Evolutionary conservation across 371 early-diverging fungal species (phyloP).

Genomic region (Conidiobolus coronatus): DNA sequence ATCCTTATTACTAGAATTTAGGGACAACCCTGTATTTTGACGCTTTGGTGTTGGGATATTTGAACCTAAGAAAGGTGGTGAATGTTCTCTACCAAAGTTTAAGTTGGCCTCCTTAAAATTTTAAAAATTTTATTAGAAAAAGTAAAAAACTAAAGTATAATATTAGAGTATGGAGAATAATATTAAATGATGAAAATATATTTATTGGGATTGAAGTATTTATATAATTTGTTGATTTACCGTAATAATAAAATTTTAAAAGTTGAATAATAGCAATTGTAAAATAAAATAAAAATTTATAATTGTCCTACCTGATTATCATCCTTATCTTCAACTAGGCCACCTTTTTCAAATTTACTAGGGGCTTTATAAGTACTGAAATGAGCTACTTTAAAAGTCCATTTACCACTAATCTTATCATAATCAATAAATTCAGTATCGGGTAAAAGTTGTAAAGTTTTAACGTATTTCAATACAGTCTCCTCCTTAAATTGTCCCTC

Average conservation of each 20-base stretch:
- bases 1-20: conserved; percentile 6
- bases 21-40: conserved; percentile 11
- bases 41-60: background rate
- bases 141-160: background rate
- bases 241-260: background rate
- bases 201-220: background rate
- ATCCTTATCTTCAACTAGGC: too few relatives aligned
- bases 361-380: conserved; percentile 49
- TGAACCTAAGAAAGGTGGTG: background rate
- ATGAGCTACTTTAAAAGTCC: conserved; percentile 73
- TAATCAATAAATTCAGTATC: conserved; percentile 61
- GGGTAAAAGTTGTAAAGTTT: conserved; percentile 31
- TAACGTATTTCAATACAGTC: conserved; percentile 37
- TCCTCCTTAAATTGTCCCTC: conserved; percentile 43
- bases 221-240: background rate
- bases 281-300: too few relatives aligned
- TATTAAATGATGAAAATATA: background rate
- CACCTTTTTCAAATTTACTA: conserved; percentile 10
- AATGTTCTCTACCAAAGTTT: background rate
- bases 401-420: conserved; percentile 41
- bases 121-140: background rate
- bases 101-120: too few relatives aligned
- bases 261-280: too few relatives aligned
- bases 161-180: too few relatives aligned
- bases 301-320: too few relatives aligned